Evolutionary conservation across 371 early-diverging fungal genomes (phyloP), one percentile per base, ranked within the genome.

Genomic region (Chytridiales sp.): DNA sequence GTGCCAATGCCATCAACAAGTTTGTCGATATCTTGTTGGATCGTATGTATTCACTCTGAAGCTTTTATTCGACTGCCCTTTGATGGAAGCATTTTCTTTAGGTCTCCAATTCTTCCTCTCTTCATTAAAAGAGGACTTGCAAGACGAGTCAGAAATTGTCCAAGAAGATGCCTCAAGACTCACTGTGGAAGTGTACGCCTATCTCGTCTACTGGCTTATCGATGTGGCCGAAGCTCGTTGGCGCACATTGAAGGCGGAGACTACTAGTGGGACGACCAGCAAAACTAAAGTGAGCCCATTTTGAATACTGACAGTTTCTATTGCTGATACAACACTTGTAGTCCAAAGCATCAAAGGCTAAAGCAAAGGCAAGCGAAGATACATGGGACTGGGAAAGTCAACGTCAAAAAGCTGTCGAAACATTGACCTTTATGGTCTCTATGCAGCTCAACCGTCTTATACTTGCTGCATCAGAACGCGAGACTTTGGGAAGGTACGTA

Each of bases 401-500:
- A 40, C 82, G 84, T 52, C 58, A 66, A 30, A 74, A 70, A 22
- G 73, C 82, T 0, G 77, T 89, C 69, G 80, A 82, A 31, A 47
- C 79, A 17, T 76, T 83, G 36, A 70, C 65, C 32, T 77, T 78
- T 46, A 61, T 89, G 8, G 58, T 94, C 40, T 79, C 74, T 29
- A 62, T 90, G 34, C 85, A 86, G 34, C 68, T 95, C 17, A 78
- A 87, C 36, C 84, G 86, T 42, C 76, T 95, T 4, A 91, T 92
- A 86, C 81, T 87, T 21, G 76, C 91, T 3, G 76, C 86, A 2
- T 85, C 90, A 0, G 93, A 93, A 50, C 78, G 88, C 30, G 87
- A 88, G 46, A 76, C 80, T 1, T 82, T 92, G 56, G 74, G 92
- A 36, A 75, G 76, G 87, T 86, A 69, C 8, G 15, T 11, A 19